Percentiles rank a stretch among this genome's conserved stretches.
Conservation (phyloP, 768 basidiomycete species). For the Russula sp. region DNA sequence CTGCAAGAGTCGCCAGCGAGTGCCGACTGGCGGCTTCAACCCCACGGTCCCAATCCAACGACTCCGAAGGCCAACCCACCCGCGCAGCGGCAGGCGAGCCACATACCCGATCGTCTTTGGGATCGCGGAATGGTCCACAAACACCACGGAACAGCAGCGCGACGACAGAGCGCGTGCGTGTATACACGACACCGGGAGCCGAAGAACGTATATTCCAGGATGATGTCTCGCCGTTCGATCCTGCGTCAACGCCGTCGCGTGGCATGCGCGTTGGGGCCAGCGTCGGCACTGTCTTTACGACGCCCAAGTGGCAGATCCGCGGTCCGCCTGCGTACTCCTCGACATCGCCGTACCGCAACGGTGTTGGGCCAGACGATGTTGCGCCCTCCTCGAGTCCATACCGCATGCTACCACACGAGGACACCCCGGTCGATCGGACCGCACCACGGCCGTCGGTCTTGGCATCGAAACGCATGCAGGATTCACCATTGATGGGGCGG, state of each 20-base stretch:
- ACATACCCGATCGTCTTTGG: slow-evolving; percentile 42
- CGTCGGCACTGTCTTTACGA: slow-evolving; percentile 22
- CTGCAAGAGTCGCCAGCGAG: slow-evolving; percentile 54
- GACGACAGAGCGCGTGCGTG: slow-evolving; percentile 36
- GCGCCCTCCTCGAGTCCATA: slow-evolving; percentile 7
- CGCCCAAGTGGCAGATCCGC: slow-evolving; percentile 27
- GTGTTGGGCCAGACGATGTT: not conserved
- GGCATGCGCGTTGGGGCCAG: slow-evolving; percentile 47
- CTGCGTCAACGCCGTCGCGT: slow-evolving; percentile 77
- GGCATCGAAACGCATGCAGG: slow-evolving; percentile 17
- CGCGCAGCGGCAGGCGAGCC: slow-evolving; percentile 21
- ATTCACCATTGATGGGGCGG: slow-evolving; percentile 18
- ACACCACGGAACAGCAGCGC: slow-evolving; percentile 54
- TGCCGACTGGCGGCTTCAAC: slow-evolving; percentile 43
- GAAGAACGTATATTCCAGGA: slow-evolving; percentile 33
- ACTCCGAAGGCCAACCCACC: slow-evolving; percentile 42
- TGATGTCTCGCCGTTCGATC: slow-evolving; percentile 68
- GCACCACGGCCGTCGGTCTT: slow-evolving; percentile 10
- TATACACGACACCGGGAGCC: slow-evolving; percentile 33
- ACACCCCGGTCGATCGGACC: slow-evolving; percentile 24
- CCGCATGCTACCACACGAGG: slow-evolving; percentile 13
- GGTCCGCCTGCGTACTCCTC: slow-evolving; percentile 4
- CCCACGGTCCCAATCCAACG: slow-evolving; percentile 40
- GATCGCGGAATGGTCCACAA: slow-evolving; percentile 48
- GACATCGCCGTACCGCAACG: slow-evolving; percentile 13